These are phyloP conservation scores for Fusarium burgessii DNA, from an alignment of 2,329 filamentous ascomycete genomes.

Conservation along the genomic window DNA sequence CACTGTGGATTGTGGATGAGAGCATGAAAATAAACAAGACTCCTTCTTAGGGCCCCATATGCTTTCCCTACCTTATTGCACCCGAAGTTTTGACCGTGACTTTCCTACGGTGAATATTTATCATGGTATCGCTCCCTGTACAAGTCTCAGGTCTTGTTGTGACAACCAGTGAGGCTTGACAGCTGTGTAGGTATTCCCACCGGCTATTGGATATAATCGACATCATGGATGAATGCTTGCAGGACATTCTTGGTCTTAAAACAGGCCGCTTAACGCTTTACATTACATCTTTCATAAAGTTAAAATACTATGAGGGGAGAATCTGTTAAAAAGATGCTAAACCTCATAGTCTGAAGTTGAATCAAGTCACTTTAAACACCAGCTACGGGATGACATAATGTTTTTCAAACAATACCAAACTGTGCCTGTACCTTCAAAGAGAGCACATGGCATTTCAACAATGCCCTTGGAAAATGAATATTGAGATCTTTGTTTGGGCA, in stretches of 20 bases:
- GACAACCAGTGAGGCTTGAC: neutral
- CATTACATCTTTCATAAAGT: neutral
- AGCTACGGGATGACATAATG: no score
- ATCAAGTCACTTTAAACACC: no score
- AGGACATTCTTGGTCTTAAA: neutral
- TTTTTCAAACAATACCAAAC: no score
- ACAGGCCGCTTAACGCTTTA: no score
- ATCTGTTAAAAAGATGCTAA: neutral
- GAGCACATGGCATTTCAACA: no score
- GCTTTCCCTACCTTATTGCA: neutral
- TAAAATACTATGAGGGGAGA: neutral
- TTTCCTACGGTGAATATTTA: neutral
- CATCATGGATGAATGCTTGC: neutral
- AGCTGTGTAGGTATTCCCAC: no score
- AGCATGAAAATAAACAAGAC: conserved; percentile 41
- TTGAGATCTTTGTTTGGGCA: neutral
- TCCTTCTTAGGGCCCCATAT: conserved; percentile 27
- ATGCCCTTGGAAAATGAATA: neutral
- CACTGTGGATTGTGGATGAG: conserved; percentile 34
- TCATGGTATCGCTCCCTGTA: neutral
- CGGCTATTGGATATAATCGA: neutral
- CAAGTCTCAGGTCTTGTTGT: no score
- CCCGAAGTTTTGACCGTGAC: neutral
- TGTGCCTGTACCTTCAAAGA: no score
- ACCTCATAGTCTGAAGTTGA: no score